Base-by-base conservation (phyloP, 306 rosid species). In the Biancaea sappan region DNA sequence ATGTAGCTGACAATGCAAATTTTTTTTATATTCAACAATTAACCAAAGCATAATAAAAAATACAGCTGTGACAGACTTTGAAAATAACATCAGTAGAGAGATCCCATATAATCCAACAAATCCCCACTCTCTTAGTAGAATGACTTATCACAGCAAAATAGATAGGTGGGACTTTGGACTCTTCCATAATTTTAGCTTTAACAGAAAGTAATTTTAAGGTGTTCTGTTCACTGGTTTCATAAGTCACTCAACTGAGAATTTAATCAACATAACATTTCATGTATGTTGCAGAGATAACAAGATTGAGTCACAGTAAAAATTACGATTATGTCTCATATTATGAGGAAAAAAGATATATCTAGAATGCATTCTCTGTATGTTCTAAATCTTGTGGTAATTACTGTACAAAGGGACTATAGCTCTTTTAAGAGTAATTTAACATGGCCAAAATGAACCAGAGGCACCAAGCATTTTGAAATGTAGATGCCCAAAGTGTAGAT, bases 131-230 rank as follows among this genome's bases (percentile, higher is more conserved):
- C 63, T 26, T 66, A 78, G 59, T 61, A 21, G 31, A 35, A 60
- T 25, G 73, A 78, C 66, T 35, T 43, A 22, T 25, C 15, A 41
- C 50, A 75, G 78, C 54, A 78, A 56, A 74, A 46, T 14, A 3
- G 29, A 47, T 6, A 24, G 37, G 25, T 6, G 15, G 37, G 25
- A 26, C 3, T 26, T 54, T 38, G 28, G 64, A 7, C 34, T 58
- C 24, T 11, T 18, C 61, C 19, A 47, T 11, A 22, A 37, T 28
- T 66, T 46, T 47, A 3, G 12, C 71, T 28, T 15, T 24, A 24
- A 50, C 53, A 26, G 26, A 32, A 40, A 51, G 35, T 51, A 50
- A 62, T 51, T n/a, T 24, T 29, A 53, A 14, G 13, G 2, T 40
- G 6, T 11, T 32, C 21, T 6, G 26, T 40, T 31, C 40, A 24